These are phyloP conservation scores for Aspergillus sp. DNA, from an alignment of 2,329 filamentous ascomycete species.

Conservation along the genomic window DNA sequence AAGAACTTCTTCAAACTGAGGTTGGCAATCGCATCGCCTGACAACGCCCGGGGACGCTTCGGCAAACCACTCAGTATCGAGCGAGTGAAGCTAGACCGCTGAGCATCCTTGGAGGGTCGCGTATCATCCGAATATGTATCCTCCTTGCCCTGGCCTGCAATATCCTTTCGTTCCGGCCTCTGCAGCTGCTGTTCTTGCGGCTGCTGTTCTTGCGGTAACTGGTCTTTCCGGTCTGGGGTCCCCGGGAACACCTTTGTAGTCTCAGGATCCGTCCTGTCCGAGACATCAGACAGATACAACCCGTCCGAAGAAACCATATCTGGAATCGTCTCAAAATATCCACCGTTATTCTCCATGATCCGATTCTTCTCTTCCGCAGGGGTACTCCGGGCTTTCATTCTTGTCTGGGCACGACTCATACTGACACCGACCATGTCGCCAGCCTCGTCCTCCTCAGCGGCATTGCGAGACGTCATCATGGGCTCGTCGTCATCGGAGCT, in stretches of 20 bases:
- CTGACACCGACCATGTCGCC: constrained; percentile 49
- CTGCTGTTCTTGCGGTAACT: neutral
- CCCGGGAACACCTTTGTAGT: constrained; percentile 10
- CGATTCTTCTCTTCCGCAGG: constrained; percentile 53
- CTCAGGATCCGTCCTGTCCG: constrained; percentile 25
- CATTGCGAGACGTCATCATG: neutral
- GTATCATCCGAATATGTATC: neutral
- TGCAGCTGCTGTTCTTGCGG: neutral
- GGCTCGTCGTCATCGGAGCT: constrained; percentile 28
- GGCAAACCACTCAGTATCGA: constrained; percentile 26
- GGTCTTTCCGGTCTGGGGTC: constrained; percentile 4
- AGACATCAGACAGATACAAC: constrained; percentile 23
- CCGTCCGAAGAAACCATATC: constrained; percentile 24
- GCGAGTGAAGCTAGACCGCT: constrained; percentile 27
- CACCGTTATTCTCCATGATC: constrained; percentile 43
- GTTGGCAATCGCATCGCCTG: constrained; percentile 22
- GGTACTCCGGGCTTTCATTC: constrained; percentile 49
- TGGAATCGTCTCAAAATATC: constrained; percentile 39
- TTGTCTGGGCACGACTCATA: constrained; percentile 50
- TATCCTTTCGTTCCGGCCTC: neutral
- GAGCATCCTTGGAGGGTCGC: constrained; percentile 8
- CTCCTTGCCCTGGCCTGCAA: neutral
- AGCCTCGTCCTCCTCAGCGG: constrained; percentile 26
- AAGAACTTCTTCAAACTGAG: constrained; percentile 27
- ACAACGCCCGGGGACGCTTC: constrained; percentile 28